Evolutionary conservation across 2,329 filamentous ascomycete species (phyloP), one percentile per base, ranked within the genome.

Genomic region (Drechslerella dactyloides): DNA sequence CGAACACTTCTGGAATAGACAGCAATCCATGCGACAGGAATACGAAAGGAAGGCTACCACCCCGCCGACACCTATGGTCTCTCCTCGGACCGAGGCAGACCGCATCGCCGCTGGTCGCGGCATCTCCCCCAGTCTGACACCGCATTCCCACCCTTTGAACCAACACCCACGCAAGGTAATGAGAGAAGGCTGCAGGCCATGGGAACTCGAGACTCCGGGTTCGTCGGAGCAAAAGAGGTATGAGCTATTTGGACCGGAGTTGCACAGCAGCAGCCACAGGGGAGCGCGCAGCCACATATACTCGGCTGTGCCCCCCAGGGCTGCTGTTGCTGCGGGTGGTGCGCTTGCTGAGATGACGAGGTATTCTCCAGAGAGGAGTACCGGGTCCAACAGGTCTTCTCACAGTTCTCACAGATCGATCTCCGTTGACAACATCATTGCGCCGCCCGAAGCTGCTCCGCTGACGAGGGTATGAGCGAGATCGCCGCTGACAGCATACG

Each of bases 1-100:
- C 19, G 89, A 91, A 80, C 87, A 88, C 77, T 86, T 87, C n/a
- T 91, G 89, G 87, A 84, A 82, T 78, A 81, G 81, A 8, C 83
- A 81, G 42, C 59, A 72, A 58, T 17, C 51, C 30, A 21, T 52
- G 50, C 48, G 57, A 59, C 57, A 64, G 37, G 57, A 60, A 23
- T 65, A 69, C 46, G 53, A 72, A 55, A 52, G 62, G n/a, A 63
- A 61, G n/a, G 51, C 51, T 11, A 54, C 55, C 30, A 73, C 74
- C 10, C 76, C 76, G 10, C 75, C 73, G 68, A 77, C 76, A 11
- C 76, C 76, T 42, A 75, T 75, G 51, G 74, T 76, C 55, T 76
- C 75, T 27, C 76, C 76, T 17, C 72, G 73, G 23, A 64, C 69
- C 40, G 75, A 76, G 53, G 75, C 74, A 23, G 69, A 73, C 23